phyloP scores from a whole-genome alignment of 2,329 filamentous ascomycete species.

The Cryphonectria radicalis region DNA sequence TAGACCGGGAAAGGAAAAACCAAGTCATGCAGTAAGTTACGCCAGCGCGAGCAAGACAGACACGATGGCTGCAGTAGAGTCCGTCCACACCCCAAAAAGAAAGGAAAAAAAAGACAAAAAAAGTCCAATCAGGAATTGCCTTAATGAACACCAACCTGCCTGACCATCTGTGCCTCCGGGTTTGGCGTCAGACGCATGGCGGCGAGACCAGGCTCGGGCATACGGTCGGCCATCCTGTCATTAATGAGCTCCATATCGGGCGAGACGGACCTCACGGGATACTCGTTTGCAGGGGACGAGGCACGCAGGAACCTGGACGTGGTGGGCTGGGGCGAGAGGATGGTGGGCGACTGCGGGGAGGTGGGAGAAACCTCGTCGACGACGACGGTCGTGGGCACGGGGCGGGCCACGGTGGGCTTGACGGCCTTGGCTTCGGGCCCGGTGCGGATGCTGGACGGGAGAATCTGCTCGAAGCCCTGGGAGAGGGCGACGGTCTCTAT shows the following conservation, averaged over 20 bases:
- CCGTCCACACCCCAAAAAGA: neutral
- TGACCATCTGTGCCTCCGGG: slow-evolving; percentile 48
- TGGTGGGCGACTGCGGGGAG: slow-evolving; percentile 42
- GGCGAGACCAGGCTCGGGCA: slow-evolving; percentile 51
- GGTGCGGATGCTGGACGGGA: slow-evolving; percentile 59
- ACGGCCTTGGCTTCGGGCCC: slow-evolving; percentile 40
- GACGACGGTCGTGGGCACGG: slow-evolving; percentile 38
- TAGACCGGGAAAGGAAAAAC: neutral
- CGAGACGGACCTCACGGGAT: slow-evolving; percentile 58
- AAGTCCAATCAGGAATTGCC: neutral
- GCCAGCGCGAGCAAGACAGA: neutral
- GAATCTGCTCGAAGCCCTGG: slow-evolving; percentile 51
- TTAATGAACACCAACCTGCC: slow-evolving; percentile 25
- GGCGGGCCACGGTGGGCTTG: slow-evolving; percentile 31
- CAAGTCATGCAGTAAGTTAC: neutral
- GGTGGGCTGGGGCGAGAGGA: slow-evolving; percentile 58
- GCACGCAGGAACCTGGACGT: slow-evolving; percentile 59
- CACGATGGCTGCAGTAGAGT: neutral
- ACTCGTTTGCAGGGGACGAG: slow-evolving; percentile 56
- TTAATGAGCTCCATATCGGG: slow-evolving; percentile 63
- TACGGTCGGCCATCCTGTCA: slow-evolving; percentile 64
- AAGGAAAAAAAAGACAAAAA: neutral
- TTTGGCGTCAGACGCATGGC: slow-evolving; percentile 51
- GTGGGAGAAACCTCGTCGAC: slow-evolving; percentile 45
- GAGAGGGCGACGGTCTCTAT: slow-evolving; percentile 59